Conservation (phyloP, 1,284 basidiomycete species). For the Ganoderma multipileum region DNA sequence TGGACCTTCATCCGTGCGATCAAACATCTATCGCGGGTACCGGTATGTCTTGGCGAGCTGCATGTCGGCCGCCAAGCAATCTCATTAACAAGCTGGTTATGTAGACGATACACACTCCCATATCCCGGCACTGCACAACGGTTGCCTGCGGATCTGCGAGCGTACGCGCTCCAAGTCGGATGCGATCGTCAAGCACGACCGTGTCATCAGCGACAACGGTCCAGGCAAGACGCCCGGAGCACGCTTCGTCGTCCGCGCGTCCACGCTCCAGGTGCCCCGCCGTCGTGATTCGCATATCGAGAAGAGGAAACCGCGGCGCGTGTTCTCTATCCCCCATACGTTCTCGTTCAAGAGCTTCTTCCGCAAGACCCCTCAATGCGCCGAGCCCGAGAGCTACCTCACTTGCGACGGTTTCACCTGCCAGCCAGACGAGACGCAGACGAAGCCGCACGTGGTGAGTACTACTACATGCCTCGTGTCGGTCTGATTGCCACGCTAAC, state of each 20-base stretch:
- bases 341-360: conserved; percentile 4
- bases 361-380: not conserved
- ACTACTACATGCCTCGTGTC: not conserved
- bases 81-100: not conserved
- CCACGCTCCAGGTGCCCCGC: conserved; percentile 7
- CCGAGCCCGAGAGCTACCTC: not conserved
- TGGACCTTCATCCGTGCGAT: not conserved
- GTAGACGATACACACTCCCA: not conserved
- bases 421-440: not conserved
- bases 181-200: conserved; percentile 6
- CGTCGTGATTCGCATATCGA: not conserved
- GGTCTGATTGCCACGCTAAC: not conserved
- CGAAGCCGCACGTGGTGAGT: conserved; percentile 11
- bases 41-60: not conserved
- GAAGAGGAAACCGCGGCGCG: conserved; percentile 7
- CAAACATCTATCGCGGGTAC: not conserved
- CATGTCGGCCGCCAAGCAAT: too few relatives aligned
- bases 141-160: conserved; percentile 9
- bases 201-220: not conserved
- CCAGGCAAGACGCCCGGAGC: not conserved
- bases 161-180: conserved; percentile 5
- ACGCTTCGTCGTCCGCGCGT: conserved; percentile 5
- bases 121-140: not conserved
- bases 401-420: conserved; percentile 3
- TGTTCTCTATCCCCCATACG: conserved; percentile 12